phyloP scores from a whole-genome alignment of 345 rosid species.

The Turritis glabra region DNA sequence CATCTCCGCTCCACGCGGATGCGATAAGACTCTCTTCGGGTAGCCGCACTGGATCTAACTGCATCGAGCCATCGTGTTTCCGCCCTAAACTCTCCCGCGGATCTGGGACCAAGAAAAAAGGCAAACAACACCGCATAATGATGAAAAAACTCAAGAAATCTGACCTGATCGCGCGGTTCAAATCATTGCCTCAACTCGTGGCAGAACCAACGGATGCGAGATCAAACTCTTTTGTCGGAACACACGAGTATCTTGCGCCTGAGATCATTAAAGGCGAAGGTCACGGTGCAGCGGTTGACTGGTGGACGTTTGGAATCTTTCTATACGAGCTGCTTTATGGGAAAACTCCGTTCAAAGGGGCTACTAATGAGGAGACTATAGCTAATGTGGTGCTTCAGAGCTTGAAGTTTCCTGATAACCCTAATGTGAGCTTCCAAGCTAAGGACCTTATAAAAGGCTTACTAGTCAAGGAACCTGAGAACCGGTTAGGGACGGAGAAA shows the following conservation, averaged over 20 bases:
- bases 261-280: slow-evolving; percentile 98
- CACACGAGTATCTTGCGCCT: slow-evolving; percentile 94
- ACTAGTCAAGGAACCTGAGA: slow-evolving; percentile 88
- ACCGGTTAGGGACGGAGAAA: slow-evolving; percentile 72
- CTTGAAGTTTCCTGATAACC: slow-evolving; percentile 79
- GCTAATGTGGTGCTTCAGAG: slow-evolving; percentile 74
- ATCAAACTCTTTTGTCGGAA: slow-evolving; percentile 95
- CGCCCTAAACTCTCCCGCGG: slow-evolving; percentile 68
- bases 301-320: slow-evolving; percentile 97
- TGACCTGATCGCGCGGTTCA: slow-evolving; percentile 49
- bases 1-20: slow-evolving; percentile 56
- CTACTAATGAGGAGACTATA: slow-evolving; percentile 81
- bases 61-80: slow-evolving; percentile 81
- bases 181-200: slow-evolving; percentile 85
- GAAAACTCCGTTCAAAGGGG: slow-evolving; percentile 85
- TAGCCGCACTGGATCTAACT: slow-evolving; percentile 62
- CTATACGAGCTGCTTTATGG: slow-evolving; percentile 87
- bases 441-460: slow-evolving; percentile 80
- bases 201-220: slow-evolving; percentile 98
- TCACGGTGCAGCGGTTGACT: slow-evolving; percentile 97
- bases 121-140: slow-evolving; percentile 50
- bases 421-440: slow-evolving; percentile 80
- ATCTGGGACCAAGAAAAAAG: slow-evolving; percentile 47
- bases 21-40: slow-evolving; percentile 64
- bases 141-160: slow-evolving; percentile 57